Evolutionary conservation across 202 grass and related monocot genomes (phyloP).

Genomic region (Zizania palustris): DNA sequence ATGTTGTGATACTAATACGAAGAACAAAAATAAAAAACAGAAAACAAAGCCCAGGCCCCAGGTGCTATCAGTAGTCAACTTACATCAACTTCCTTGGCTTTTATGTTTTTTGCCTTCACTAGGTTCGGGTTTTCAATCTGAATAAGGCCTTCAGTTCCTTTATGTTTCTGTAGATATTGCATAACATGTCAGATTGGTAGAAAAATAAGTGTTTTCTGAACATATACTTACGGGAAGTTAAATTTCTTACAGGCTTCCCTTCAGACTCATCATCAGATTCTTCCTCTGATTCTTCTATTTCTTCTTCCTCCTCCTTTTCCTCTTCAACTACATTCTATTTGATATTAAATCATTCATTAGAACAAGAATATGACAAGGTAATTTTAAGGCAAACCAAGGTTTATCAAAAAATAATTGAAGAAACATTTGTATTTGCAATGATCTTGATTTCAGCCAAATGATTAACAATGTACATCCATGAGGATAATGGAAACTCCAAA

Average conservation of each 20-base stretch:
- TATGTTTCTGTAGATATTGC: constrained; percentile 57
- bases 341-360: constrained; percentile 41
- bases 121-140: constrained; percentile 95
- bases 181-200: background rate
- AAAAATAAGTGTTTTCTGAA: background rate
- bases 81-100: constrained; percentile 83
- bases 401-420: constrained; percentile 4
- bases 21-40: background rate
- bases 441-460: background rate
- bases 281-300: constrained; percentile 74
- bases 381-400: background rate
- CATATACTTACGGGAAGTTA: constrained; percentile 15
- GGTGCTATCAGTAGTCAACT: constrained; percentile 39
- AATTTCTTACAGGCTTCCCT: constrained; percentile 55
- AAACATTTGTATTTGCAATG: background rate
- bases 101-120: constrained; percentile 74
- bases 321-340: constrained; percentile 68
- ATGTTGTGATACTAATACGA: background rate
- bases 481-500: background rate
- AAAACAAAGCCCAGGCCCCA: constrained; percentile 23
- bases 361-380: constrained; percentile 21
- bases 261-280: constrained; percentile 78
- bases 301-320: constrained; percentile 50
- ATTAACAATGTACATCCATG: background rate
- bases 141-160: constrained; percentile 71